A percentile compares a stretch with the other conserved stretches of the same genome.
phyloP scores from a whole-genome alignment of 352 stramenopile species.

The Porosira glacialis region DNA sequence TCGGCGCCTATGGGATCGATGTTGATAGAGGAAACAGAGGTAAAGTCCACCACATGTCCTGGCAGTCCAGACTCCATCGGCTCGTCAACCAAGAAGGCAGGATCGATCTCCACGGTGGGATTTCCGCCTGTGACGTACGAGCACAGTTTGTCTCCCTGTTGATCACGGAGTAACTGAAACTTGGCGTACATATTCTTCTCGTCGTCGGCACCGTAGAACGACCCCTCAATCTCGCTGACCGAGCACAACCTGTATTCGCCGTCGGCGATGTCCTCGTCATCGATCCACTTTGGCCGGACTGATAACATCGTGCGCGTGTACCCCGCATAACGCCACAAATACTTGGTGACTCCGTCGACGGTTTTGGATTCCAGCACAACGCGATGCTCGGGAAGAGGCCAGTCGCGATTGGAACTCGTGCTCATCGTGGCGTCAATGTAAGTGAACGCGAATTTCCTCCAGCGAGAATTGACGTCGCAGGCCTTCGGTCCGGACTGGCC shows the following conservation, averaged over 20 bases:
- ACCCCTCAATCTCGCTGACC: constrained; percentile 16
- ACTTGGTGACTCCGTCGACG: constrained; percentile 11
- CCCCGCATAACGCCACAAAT: constrained; percentile 26
- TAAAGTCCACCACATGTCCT: not conserved
- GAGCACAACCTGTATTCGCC: constrained; percentile 25
- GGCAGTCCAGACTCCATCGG: not conserved
- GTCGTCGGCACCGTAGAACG: constrained; percentile 2
- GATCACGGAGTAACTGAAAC: constrained; percentile 18
- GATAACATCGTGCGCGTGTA: constrained; percentile 33
- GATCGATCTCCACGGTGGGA: constrained; percentile 18
- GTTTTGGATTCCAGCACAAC: constrained; percentile 15
- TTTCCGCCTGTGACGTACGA: constrained; percentile 40
- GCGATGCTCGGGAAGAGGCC: constrained; percentile 31
- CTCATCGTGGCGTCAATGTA: constrained; percentile 22
- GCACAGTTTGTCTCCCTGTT: not conserved
- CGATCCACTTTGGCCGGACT: constrained; percentile 13
- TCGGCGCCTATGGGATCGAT: constrained; percentile 7
- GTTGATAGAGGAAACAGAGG: constrained; percentile 7
- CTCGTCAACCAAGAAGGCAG: not conserved
- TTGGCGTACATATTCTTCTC: constrained; percentile 26
- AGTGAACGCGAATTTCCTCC: constrained; percentile 50
- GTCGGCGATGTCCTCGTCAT: not conserved
- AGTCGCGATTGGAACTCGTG: constrained; percentile 4
- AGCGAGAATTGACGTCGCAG: constrained; percentile 23
- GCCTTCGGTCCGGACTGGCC: constrained; percentile 27